Conservation (phyloP, 768 basidiomycete species). For the Amyloporia xantha region DNA sequence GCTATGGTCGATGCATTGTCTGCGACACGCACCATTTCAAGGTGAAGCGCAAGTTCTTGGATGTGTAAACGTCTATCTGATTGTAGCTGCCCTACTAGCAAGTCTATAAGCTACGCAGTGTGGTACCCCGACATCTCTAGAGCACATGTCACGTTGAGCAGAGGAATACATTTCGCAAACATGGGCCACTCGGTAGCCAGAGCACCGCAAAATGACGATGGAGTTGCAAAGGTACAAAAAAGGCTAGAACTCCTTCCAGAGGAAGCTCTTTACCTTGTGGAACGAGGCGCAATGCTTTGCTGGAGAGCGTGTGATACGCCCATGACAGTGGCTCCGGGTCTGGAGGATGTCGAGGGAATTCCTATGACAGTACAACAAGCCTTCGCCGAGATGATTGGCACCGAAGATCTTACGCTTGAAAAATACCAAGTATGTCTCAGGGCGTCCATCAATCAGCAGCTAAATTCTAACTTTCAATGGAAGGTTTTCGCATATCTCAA, state of each 20-base stretch:
- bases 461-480: background rate
- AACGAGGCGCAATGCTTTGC: conserved; percentile 83
- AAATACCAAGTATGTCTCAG: conserved; percentile 80
- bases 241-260: conserved; percentile 87
- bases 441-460: conserved; percentile 35
- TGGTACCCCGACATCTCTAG: conserved; percentile 67
- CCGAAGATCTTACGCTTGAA: conserved; percentile 71
- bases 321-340: conserved; percentile 16
- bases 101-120: conserved; percentile 70
- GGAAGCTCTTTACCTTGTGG: conserved; percentile 90
- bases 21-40: conserved; percentile 67
- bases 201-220: conserved; percentile 21
- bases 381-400: conserved; percentile 79
- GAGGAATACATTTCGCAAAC: conserved; percentile 76
- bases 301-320: conserved; percentile 47
- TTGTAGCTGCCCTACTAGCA: conserved; percentile 77
- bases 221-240: conserved; percentile 44
- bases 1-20: conserved; percentile 86
- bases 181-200: conserved; percentile 78
- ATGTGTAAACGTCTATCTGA: conserved; percentile 8
- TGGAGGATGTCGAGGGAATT: conserved; percentile 39
- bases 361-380: conserved; percentile 93
- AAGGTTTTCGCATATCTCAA: conserved; percentile 92
- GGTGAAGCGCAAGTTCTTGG: conserved; percentile 36
- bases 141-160: conserved; percentile 61